phyloP scores from a whole-genome alignment of 2,329 filamentous ascomycete genomes.

The Epichloe scottii region DNA sequence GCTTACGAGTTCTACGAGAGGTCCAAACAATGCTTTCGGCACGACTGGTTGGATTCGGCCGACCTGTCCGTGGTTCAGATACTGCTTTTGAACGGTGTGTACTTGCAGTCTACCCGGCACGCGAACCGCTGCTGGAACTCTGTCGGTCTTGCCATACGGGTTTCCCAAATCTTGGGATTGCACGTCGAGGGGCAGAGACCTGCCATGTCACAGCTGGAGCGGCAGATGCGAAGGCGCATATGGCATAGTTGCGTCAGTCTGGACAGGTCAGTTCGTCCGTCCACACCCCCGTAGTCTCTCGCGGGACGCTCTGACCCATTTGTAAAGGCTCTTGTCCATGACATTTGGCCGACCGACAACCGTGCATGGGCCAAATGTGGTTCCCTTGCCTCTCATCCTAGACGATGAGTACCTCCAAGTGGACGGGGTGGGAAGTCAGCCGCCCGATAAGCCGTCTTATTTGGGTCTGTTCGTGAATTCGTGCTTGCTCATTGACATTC shows the following conservation, averaged over 20 bases:
- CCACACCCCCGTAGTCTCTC: neutral
- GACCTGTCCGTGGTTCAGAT: conserved; percentile 2
- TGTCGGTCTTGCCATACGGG: conserved; percentile 2
- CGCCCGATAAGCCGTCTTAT: neutral
- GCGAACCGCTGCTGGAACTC: conserved; percentile 5
- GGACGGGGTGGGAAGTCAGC: neutral
- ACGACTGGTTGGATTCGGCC: conserved; percentile 3
- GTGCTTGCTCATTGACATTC: conserved; percentile 1
- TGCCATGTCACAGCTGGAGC: conserved; percentile 1
- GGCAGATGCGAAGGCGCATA: conserved; percentile 1
- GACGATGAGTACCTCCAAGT: conserved; percentile 2
- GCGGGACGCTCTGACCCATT: neutral
- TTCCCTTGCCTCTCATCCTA: neutral
- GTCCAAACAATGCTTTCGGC: neutral
- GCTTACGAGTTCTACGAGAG: conserved; percentile 2
- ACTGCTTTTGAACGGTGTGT: conserved; percentile 1
- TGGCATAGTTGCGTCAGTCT: conserved; percentile 3
- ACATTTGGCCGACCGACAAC: conserved; percentile 4
- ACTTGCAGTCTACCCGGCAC: conserved; percentile 3
- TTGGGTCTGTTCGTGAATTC: conserved; percentile 1
- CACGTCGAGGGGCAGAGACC: neutral
- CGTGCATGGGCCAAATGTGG: neutral
- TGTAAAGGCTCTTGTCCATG: conserved; percentile 1
- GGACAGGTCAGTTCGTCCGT: neutral
- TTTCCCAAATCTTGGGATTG: conserved; percentile 1